phyloP scores from a whole-genome alignment of 768 basidiomycete genomes.

The Psilocybe sp. region DNA sequence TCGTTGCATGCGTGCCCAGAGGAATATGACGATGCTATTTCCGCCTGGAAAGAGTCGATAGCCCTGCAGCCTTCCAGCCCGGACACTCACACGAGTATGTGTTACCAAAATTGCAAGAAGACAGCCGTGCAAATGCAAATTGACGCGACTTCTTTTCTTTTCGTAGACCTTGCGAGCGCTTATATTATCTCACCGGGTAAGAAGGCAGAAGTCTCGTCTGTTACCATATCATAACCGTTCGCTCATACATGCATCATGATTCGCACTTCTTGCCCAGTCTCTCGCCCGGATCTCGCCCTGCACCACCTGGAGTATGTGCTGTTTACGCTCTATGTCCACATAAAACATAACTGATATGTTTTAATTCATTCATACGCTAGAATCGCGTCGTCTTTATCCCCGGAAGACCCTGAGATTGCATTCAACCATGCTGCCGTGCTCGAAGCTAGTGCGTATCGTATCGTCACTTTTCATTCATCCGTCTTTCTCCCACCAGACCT shows the following conservation, averaged over 20 bases:
- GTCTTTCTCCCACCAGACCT: too few species aligned
- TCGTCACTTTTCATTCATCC: too few species aligned
- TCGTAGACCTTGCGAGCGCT: conserved; percentile 79
- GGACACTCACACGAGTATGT: conserved; percentile 84
- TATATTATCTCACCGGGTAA: conserved; percentile 72
- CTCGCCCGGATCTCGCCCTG: conserved; percentile 82
- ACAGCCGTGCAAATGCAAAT: conserved; percentile 6
- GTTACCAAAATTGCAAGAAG: conserved; percentile 14
- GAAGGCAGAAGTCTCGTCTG: too few species aligned
- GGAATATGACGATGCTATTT: conserved; percentile 84
- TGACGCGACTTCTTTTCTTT: neutral
- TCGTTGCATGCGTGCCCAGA: conserved; percentile 42
- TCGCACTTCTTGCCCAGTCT: conserved; percentile 36
- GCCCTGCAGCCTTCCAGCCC: conserved; percentile 77
- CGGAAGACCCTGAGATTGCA: conserved; percentile 88
- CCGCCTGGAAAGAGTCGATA: conserved; percentile 85
- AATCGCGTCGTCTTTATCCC: conserved; percentile 77
- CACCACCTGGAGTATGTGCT: conserved; percentile 72
- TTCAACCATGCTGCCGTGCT: conserved; percentile 90
- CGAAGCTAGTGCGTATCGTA: conserved; percentile 68
- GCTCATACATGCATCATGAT: neutral
- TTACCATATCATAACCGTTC: conserved; percentile 1
- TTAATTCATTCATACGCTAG: conserved; percentile 32
- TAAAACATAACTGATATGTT: too few species aligned
- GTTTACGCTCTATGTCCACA: too few species aligned